A percentile compares a stretch with the other conserved stretches of the same genome.
These are phyloP conservation scores for Hypoxylon sp. DNA, from an alignment of 2,329 filamentous ascomycete genomes.

Conservation along the genomic window DNA sequence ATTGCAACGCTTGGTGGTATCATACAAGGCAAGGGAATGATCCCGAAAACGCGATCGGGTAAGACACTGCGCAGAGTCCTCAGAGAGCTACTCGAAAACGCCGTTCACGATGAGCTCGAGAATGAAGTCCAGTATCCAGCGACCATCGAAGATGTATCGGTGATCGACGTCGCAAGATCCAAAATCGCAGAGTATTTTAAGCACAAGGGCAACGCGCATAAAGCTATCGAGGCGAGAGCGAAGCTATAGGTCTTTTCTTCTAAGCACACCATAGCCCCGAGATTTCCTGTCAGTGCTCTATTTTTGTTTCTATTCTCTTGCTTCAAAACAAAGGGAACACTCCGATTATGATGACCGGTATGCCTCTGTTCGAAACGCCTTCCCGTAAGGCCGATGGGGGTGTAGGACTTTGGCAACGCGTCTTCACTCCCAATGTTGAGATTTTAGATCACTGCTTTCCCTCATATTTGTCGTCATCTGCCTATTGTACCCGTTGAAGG, in stretches of 20 bases:
- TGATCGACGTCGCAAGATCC: constrained; percentile 79
- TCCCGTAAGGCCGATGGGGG: constrained; percentile 6
- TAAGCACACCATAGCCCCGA: background rate
- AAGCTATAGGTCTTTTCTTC: constrained; percentile 61
- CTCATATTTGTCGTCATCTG: constrained; percentile 1
- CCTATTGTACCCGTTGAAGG: constrained; percentile 17
- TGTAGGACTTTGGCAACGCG: constrained; percentile 6
- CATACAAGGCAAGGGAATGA: constrained; percentile 87
- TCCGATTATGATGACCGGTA: constrained; percentile 14
- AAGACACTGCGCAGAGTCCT: constrained; percentile 90
- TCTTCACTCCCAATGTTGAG: background rate
- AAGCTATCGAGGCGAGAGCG: constrained; percentile 63
- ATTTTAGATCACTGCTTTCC: background rate
- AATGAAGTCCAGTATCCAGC: constrained; percentile 82
- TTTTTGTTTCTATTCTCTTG: constrained; percentile 16
- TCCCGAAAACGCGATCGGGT: constrained; percentile 91
- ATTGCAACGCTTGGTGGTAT: constrained; percentile 90
- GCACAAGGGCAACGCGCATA: constrained; percentile 60
- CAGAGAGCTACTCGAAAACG: constrained; percentile 87
- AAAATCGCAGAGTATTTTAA: constrained; percentile 84
- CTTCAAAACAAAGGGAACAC: background rate
- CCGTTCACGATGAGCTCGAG: constrained; percentile 78
- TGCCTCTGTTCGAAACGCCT: background rate
- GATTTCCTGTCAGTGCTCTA: constrained; percentile 5
- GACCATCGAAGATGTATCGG: constrained; percentile 85